phyloP scores from a whole-genome alignment of 2,329 filamentous ascomycete genomes.

The Achaetomium macrosporum region DNA sequence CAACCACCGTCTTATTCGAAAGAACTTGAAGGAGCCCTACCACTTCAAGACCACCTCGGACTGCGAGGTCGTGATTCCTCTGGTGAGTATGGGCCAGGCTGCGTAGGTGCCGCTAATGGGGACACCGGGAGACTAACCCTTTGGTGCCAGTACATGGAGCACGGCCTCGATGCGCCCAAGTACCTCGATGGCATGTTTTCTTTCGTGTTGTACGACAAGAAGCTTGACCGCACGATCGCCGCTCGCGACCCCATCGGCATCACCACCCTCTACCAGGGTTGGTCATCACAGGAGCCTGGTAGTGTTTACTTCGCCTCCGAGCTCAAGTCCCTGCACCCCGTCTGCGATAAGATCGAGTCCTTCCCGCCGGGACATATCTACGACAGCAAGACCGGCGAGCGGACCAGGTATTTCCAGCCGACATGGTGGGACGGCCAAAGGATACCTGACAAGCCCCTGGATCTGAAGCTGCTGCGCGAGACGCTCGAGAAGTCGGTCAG shows the following conservation, averaged over 20 bases:
- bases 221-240: conserved; percentile 83
- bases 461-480: conserved; percentile 75
- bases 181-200: conserved; percentile 99
- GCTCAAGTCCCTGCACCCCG: conserved; percentile 84
- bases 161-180: conserved; percentile 87
- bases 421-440: conserved; percentile 82
- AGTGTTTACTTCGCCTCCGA: conserved; percentile 96
- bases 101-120: background rate
- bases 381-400: conserved; percentile 83
- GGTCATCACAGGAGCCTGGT: conserved; percentile 73
- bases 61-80: conserved; percentile 96
- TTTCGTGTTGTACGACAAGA: conserved; percentile 96
- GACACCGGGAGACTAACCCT: background rate
- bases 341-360: conserved; percentile 90
- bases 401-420: conserved; percentile 85
- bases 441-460: conserved; percentile 72
- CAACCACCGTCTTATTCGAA: conserved; percentile 94
- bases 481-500: conserved; percentile 85
- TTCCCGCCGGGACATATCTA: conserved; percentile 96
- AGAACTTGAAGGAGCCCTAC: conserved; percentile 75
- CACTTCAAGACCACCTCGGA: conserved; percentile 99
- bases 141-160: conserved; percentile 69
- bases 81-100: conserved; percentile 53
- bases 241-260: conserved; percentile 95
- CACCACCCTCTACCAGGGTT: conserved; percentile 95